Conservation (phyloP, 1,284 basidiomycete genomes). For the Puccinia triticina region DNA sequence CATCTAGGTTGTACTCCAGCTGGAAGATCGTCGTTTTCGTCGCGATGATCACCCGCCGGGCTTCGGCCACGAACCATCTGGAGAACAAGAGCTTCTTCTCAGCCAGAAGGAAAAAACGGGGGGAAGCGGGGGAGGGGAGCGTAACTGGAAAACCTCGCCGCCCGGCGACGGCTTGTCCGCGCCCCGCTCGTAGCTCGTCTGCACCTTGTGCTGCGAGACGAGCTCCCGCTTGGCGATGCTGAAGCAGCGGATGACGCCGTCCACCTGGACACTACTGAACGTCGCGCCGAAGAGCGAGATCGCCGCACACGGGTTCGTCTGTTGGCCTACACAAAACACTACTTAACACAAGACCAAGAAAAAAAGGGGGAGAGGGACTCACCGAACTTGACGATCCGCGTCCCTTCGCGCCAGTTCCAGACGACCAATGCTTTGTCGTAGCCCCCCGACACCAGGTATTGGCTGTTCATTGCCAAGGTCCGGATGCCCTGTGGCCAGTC, state of each 20-base stretch:
- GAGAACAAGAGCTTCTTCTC: background rate
- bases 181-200: background rate
- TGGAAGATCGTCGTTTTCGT: slow-evolving; percentile 46
- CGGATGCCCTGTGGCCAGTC: slow-evolving; percentile 31
- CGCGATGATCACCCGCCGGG: slow-evolving; percentile 46
- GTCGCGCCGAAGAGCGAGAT: slow-evolving; percentile 48
- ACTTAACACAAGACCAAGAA: background rate
- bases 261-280: slow-evolving; percentile 47
- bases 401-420: slow-evolving; percentile 51
- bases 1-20: slow-evolving; percentile 44
- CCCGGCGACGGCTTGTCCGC: background rate
- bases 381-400: slow-evolving; percentile 51
- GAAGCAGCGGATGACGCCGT: slow-evolving; percentile 49
- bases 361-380: background rate
- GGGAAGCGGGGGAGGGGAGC: background rate
- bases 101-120: background rate
- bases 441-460: slow-evolving; percentile 46
- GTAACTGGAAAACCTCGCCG: slow-evolving; percentile 41
- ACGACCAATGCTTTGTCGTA: slow-evolving; percentile 50
- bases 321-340: slow-evolving; percentile 28
- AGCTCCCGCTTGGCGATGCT: slow-evolving; percentile 38
- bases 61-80: slow-evolving; percentile 52
- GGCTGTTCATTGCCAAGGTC: slow-evolving; percentile 47
- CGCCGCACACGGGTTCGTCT: slow-evolving; percentile 50
- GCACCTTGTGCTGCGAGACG: slow-evolving; percentile 47